Percentiles rank a stretch among this genome's conserved stretches.
Evolutionary conservation across 305 asterid genomes (phyloP).

Genomic region (Nicotiana rustica): DNA sequence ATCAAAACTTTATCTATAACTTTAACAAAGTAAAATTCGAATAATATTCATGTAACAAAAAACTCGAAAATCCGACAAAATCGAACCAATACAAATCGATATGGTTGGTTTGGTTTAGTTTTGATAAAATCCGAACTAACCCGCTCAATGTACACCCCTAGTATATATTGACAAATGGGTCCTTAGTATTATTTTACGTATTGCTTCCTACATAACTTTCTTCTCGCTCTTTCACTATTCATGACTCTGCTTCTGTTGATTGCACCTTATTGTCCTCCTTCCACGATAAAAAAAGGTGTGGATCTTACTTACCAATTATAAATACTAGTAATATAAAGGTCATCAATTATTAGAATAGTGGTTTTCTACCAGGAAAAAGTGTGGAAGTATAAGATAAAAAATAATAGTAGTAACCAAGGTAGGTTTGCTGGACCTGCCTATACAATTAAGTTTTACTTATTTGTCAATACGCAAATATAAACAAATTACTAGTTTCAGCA

Average conservation of each 20-base stretch:
- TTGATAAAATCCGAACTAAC: too few species aligned
- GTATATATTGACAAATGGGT: too few species aligned
- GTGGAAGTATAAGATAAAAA: neutral
- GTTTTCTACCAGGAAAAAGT: conserved; percentile 11
- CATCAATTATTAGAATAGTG: conserved; percentile 19
- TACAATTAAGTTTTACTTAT: neutral
- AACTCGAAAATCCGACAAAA: too few species aligned
- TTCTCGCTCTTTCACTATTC: too few species aligned
- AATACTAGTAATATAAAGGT: neutral
- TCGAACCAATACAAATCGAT: too few species aligned
- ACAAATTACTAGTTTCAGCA: conserved; percentile 12
- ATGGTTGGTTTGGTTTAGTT: too few species aligned
- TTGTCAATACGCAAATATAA: neutral
- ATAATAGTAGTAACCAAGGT: neutral
- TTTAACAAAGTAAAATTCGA: too few species aligned
- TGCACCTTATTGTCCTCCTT: too few species aligned
- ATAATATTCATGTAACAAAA: too few species aligned
- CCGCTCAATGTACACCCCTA: too few species aligned
- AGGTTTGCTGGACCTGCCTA: neutral
- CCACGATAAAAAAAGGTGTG: neutral
- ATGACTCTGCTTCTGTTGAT: too few species aligned
- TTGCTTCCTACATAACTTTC: neutral
- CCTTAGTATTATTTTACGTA: neutral
- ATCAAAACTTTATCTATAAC: too few species aligned
- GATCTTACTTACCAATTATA: conserved; percentile 8